phyloP scores from a whole-genome alignment of 179 eudicot genomes.

The Pouteria campechiana region DNA sequence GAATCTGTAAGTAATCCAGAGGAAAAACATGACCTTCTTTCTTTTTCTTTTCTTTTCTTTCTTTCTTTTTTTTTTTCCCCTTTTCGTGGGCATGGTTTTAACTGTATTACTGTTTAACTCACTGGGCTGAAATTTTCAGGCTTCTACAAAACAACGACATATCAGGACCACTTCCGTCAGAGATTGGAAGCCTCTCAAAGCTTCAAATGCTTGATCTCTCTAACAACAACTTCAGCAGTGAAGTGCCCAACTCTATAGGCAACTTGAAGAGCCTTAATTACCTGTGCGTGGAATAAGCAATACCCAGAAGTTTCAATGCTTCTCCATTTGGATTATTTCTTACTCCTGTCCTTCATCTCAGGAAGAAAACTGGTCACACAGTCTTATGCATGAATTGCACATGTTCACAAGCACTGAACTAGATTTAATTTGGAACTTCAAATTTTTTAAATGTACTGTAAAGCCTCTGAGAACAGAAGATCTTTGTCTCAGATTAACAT shows the following conservation, averaged over 20 bases:
- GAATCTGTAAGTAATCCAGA: conserved; percentile 27
- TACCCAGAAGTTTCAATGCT: no score
- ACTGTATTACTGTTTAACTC: no score
- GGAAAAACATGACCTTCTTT: no score
- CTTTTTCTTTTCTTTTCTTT: neutral
- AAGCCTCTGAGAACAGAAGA: no score
- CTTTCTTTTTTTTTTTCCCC: conserved; percentile 4
- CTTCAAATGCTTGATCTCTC: conserved; percentile 60
- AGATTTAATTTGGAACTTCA: neutral
- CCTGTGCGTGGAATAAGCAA: conserved; percentile 24
- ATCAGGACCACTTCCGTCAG: conserved; percentile 38
- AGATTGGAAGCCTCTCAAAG: conserved; percentile 44
- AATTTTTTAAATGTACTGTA: neutral
- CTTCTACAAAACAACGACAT: conserved; percentile 52
- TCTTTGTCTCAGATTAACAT: no score
- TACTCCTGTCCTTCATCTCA: neutral
- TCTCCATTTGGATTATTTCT: no score
- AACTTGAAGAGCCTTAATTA: conserved; percentile 36
- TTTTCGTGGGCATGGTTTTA: no score
- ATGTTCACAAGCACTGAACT: neutral
- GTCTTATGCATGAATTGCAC: neutral
- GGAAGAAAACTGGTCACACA: neutral
- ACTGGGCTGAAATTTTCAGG: no score
- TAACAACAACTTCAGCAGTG: conserved; percentile 29
- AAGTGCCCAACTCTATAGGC: conserved; percentile 37